A percentile compares a stretch with the other conserved stretches of the same genome.
Evolutionary conservation across 495 filamentous ascomycete species (phyloP).

Genomic region (Podospora fimiseda): DNA sequence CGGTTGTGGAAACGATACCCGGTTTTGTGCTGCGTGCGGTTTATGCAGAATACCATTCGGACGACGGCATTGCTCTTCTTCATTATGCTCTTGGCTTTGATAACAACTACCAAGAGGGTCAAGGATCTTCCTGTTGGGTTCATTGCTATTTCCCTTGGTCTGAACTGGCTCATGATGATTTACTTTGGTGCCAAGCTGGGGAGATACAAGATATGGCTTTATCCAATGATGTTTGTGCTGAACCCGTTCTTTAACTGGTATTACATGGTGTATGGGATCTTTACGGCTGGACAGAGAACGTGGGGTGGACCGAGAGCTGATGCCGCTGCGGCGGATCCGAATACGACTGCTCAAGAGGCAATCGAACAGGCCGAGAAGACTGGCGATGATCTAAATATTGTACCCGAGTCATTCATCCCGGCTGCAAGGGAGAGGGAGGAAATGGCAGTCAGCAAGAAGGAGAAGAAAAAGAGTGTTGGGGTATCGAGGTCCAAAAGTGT

Average conservation of each 20-base stretch:
- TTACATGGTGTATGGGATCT: constrained; percentile 85
- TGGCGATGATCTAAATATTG: constrained; percentile 88
- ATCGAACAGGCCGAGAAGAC: constrained; percentile 70
- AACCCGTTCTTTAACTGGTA: constrained; percentile 99
- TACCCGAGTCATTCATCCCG: constrained; percentile 82
- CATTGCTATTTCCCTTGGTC: constrained; percentile 86
- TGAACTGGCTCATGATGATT: constrained; percentile 95
- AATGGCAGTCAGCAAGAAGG: constrained; percentile 29
- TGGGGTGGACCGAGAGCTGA: constrained; percentile 96
- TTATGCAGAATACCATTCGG: constrained; percentile 95
- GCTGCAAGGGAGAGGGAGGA: constrained; percentile 47
- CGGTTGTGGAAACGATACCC: constrained; percentile 90
- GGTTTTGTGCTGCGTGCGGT: constrained; percentile 77
- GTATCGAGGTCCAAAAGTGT: constrained; percentile 40
- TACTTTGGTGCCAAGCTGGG: constrained; percentile 86
- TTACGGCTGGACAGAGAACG: constrained; percentile 90
- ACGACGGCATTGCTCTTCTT: constrained; percentile 95
- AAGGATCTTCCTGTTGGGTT: constrained; percentile 83
- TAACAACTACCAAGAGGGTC: constrained; percentile 75
- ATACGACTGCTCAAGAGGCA: constrained; percentile 76
- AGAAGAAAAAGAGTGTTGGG: constrained; percentile 31
- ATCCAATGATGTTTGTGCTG: constrained; percentile 90
- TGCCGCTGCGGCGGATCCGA: constrained; percentile 71
- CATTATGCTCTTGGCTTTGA: constrained; percentile 82
- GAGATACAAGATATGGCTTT: constrained; percentile 88